A percentile compares a stretch with the other conserved stretches of the same genome.
Evolutionary conservation across 768 basidiomycete species (phyloP).

Genomic region (Austroboletus festivus): DNA sequence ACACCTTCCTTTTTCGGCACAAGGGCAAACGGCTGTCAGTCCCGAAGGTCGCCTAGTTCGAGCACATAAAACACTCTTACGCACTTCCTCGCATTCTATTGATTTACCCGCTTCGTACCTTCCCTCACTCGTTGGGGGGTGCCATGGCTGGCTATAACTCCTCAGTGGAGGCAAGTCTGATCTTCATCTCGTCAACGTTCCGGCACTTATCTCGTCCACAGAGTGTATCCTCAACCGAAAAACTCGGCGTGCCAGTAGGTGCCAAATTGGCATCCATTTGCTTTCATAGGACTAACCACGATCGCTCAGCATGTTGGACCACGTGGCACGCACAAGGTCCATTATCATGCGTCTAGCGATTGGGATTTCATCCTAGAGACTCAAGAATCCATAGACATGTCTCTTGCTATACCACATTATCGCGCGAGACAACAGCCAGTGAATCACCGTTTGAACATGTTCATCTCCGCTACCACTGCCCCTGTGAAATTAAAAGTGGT

Average conservation of each 20-base stretch:
- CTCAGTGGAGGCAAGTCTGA: slow-evolving; percentile 26
- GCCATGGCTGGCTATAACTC: slow-evolving; percentile 28
- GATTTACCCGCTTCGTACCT: no score
- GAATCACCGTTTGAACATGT: slow-evolving; percentile 70
- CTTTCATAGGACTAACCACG: slow-evolving; percentile 1
- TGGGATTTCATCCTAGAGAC: slow-evolving; percentile 69
- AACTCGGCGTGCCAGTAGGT: slow-evolving; percentile 14
- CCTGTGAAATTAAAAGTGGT: slow-evolving; percentile 74
- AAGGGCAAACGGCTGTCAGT: slow-evolving; percentile 18
- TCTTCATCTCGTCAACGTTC: not conserved
- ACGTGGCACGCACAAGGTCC: slow-evolving; percentile 58
- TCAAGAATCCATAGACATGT: slow-evolving; percentile 54
- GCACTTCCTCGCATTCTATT: slow-evolving; percentile 2
- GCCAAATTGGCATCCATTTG: not conserved
- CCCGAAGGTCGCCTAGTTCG: slow-evolving; percentile 9
- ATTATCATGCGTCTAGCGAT: slow-evolving; percentile 55
- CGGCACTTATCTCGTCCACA: slow-evolving; percentile 2
- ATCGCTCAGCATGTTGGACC: slow-evolving; percentile 29
- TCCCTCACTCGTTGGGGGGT: slow-evolving; percentile 1
- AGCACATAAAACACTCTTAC: slow-evolving; percentile 13
- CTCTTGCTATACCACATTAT: slow-evolving; percentile 73
- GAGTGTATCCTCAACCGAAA: slow-evolving; percentile 25
- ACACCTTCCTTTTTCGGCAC: slow-evolving; percentile 31
- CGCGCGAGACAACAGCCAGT: slow-evolving; percentile 72
- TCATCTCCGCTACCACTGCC: slow-evolving; percentile 47